A percentile compares a stretch with the other conserved stretches of the same genome.
Conservation (phyloP, 2,329 filamentous ascomycete genomes). For the Sarocladium oryzae region DNA sequence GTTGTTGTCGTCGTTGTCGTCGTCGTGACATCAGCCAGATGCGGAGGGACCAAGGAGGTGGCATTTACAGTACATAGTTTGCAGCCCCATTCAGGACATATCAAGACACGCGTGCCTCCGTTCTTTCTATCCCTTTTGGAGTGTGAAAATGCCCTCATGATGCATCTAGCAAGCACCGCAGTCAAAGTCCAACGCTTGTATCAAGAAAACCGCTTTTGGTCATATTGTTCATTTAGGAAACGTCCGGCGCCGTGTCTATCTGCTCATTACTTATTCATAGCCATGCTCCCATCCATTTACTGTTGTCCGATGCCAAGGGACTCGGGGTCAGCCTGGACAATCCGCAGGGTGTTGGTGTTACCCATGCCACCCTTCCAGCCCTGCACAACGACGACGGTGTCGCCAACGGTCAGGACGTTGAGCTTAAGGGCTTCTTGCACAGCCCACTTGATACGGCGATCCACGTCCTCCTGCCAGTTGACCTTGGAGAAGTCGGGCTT, state of each 20-base stretch:
- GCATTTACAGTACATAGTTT: too few species aligned
- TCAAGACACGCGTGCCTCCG: too few species aligned
- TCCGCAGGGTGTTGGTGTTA: slow-evolving; percentile 76
- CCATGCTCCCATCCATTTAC: slow-evolving; percentile 15
- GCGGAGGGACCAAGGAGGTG: too few species aligned
- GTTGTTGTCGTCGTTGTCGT: neutral
- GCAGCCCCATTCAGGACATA: neutral
- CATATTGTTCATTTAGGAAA: slow-evolving; percentile 8
- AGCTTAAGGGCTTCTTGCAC: slow-evolving; percentile 82
- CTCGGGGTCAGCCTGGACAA: slow-evolving; percentile 54
- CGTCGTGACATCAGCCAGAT: too few species aligned
- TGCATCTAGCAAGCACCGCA: too few species aligned
- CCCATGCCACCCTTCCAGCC: slow-evolving; percentile 90
- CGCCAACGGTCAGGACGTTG: slow-evolving; percentile 63
- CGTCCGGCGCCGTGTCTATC: slow-evolving; percentile 10
- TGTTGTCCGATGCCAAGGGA: slow-evolving; percentile 49
- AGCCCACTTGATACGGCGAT: slow-evolving; percentile 95
- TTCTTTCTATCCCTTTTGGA: neutral
- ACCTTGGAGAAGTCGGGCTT: slow-evolving; percentile 92
- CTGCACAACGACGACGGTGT: slow-evolving; percentile 77
- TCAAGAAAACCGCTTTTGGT: neutral
- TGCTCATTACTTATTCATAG: slow-evolving; percentile 12
- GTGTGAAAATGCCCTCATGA: too few species aligned
- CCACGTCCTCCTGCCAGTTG: slow-evolving; percentile 99
- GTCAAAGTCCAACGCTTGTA: too few species aligned